Evolutionary conservation across 176 grass and related monocot species (phyloP), one percentile per base, ranked within the genome.

Genomic region (Poa pratensis): DNA sequence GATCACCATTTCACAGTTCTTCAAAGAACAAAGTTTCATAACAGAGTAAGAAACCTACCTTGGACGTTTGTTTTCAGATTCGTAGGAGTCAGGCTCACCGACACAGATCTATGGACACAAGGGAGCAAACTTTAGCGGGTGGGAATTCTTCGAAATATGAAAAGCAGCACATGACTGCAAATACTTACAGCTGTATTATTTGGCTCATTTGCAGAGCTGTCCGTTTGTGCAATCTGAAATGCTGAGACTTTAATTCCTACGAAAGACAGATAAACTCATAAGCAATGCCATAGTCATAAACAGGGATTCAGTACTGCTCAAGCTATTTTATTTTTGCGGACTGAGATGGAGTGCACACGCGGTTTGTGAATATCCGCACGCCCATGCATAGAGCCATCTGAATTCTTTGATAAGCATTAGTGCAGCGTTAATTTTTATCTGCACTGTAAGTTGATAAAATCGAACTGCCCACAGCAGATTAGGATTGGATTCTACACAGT

Each of bases 151-250:
- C n/a, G 26, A 51, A 80, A 22, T 50, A n/a, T 14, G 5, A 68
- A 68, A 32, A 71, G 19, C 40, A 72, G 12, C n/a, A 24, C 18
- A 72, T 9, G 46, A 9, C 23, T 32, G 6, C 9, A 65, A 37
- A 37, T 52, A 81, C 78, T 68, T 81, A 80, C 78, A 52, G 45
- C 64, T 69, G 46, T 35, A 39, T 81, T 81, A 35, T 69, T 81
- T 54, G 18, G 79, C 65, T 67, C 46, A 69, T 30, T 51, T 8
- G 9, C 26, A 22, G 27, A 35, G 24, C 16, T 65, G 22, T 4
- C 20, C 0, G 15, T 19, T 15, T 64, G 57, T 48, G 15, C 9
- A 4, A 28, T 76, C 27, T 54, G 10, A 45, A 72, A 15, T 72
- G 37, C 67, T 22, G 67, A 70, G 9, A 70, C 19, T 70, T 70